Evolutionary conservation across 331 rosid species (phyloP).

Genomic region (Rosa hybrid): DNA sequence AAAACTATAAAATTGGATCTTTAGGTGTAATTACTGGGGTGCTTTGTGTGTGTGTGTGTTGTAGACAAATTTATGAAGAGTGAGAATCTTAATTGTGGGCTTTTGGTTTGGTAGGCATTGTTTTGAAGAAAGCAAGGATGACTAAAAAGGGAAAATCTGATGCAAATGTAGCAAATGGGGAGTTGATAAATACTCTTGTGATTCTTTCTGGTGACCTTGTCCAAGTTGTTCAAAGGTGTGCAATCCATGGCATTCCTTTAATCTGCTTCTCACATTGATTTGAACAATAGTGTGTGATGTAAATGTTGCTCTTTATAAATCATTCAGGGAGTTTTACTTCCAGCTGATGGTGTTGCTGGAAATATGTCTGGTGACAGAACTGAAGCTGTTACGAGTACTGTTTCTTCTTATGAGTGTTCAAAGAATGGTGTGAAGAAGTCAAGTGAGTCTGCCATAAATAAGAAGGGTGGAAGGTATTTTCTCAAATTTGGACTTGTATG

Average conservation of each 20-base stretch:
- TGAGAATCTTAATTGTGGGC: background rate
- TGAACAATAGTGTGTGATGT: slow-evolving; percentile 19
- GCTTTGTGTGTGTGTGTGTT: too few relatives aligned
- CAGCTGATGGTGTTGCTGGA: slow-evolving; percentile 51
- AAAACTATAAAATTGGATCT: background rate
- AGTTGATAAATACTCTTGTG: slow-evolving; percentile 63
- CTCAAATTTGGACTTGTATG: slow-evolving; percentile 21
- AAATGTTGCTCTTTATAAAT: slow-evolving; percentile 23
- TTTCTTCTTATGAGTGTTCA: slow-evolving; percentile 29
- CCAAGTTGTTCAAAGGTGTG: slow-evolving; percentile 79
- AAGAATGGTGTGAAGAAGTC: slow-evolving; percentile 33
- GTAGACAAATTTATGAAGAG: background rate
- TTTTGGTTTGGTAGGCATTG: slow-evolving; percentile 51
- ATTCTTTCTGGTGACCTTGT: slow-evolving; percentile 67
- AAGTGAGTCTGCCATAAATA: slow-evolving; percentile 27
- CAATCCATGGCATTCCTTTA: slow-evolving; percentile 5
- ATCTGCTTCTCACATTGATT: slow-evolving; percentile 9
- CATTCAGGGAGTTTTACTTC: slow-evolving; percentile 57
- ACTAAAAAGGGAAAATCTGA: slow-evolving; percentile 57
- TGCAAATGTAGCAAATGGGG: slow-evolving; percentile 50
- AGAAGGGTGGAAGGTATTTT: slow-evolving; percentile 56
- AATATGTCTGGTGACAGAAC: slow-evolving; percentile 38
- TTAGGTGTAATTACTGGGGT: background rate
- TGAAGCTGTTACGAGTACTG: slow-evolving; percentile 43
- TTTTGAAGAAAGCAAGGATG: slow-evolving; percentile 82